Conservation (phyloP, 371 early-diverging fungal species). For the Nematocida minor region DNA sequence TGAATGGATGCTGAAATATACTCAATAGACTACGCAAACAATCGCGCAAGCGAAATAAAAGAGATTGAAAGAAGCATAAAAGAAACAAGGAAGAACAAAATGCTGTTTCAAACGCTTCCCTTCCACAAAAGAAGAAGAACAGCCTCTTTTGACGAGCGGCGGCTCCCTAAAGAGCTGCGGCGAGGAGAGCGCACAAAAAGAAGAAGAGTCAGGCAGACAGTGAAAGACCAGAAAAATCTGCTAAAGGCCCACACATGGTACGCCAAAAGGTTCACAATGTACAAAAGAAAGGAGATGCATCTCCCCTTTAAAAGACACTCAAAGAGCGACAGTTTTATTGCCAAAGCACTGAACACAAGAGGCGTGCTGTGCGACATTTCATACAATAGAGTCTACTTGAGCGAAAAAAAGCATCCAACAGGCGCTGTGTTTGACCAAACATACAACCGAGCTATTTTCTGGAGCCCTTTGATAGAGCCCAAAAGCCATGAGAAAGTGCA, state of each 20-base stretch:
- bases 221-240: background rate
- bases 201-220: background rate
- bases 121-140: constrained; percentile 53
- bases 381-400: constrained; percentile 1
- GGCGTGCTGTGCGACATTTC: constrained; percentile 41
- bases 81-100: constrained; percentile 40
- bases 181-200: constrained; percentile 26
- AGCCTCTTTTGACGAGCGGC: constrained; percentile 49
- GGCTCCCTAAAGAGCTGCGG: constrained; percentile 30
- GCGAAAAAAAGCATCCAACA: background rate
- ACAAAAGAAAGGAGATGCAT: background rate
- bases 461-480: background rate
- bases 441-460: background rate
- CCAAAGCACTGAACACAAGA: constrained; percentile 13
- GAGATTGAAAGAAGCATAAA: constrained; percentile 41
- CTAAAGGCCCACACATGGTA: constrained; percentile 44
- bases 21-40: constrained; percentile 39
- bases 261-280: constrained; percentile 39
- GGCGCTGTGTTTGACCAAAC: background rate
- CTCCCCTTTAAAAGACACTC: constrained; percentile 19
- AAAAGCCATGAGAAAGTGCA: background rate
- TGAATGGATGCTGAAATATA: constrained; percentile 32
- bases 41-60: constrained; percentile 34
- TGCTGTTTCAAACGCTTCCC: constrained; percentile 52
- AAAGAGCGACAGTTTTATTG: constrained; percentile 32